These are phyloP conservation scores for Symbiodinium natans DNA, from an alignment of 73 alveolate species.

Conservation along the genomic window DNA sequence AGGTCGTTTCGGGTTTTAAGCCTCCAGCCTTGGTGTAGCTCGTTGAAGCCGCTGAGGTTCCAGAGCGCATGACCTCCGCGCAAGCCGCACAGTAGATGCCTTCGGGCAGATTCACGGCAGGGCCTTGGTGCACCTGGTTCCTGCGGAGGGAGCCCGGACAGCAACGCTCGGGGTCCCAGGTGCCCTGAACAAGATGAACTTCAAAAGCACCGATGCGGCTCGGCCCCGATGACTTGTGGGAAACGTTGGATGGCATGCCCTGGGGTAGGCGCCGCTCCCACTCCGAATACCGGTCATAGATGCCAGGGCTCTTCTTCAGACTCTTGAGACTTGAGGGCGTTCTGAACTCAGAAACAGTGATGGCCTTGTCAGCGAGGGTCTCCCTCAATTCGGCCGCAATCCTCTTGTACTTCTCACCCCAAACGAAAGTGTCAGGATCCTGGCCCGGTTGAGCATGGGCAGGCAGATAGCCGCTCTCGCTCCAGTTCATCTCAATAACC, in stretches of 20 bases:
- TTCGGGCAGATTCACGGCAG: not conserved
- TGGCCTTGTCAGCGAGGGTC: not conserved
- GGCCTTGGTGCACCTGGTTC: not conserved
- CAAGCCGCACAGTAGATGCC: not conserved
- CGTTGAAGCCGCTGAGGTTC: not conserved
- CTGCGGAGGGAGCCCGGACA: not conserved
- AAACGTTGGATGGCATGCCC: not conserved
- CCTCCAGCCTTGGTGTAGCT: not conserved
- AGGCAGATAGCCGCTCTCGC: not conserved
- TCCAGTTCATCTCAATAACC: not conserved
- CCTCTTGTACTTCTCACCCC: constrained; percentile 12
- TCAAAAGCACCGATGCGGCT: not conserved
- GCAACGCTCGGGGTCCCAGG: constrained; percentile 9
- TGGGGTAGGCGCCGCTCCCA: not conserved
- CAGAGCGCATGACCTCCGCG: not conserved
- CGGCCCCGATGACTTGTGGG: not conserved
- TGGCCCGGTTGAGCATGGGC: not conserved
- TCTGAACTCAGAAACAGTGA: not conserved
- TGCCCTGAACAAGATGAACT: not conserved
- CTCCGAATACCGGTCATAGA: not conserved
- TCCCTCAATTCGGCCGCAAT: not conserved
- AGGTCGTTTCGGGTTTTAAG: no score
- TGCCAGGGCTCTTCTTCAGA: not conserved
- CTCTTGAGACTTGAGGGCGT: not conserved
- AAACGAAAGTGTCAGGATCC: not conserved